A percentile compares a stretch with the other conserved stretches of the same genome.
phyloP scores from a whole-genome alignment of 139 green algal species.

The Chlamydomonas eustigma region DNA sequence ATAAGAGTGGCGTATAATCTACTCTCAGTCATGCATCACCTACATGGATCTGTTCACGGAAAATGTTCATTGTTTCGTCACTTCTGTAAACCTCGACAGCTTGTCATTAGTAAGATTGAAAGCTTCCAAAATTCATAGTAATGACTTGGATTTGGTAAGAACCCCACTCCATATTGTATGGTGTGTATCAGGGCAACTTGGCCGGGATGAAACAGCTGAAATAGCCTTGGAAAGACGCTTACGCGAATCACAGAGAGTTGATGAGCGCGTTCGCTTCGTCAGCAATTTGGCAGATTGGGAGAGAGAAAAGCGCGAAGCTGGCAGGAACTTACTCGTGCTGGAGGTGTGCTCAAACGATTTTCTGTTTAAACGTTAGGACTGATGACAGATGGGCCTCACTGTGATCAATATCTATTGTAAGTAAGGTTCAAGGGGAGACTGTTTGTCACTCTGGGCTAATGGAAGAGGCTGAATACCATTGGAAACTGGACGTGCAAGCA shows the following conservation, averaged over 20 bases:
- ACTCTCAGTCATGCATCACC: too few species aligned
- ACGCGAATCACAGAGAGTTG: constrained; percentile 53
- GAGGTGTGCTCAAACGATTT: constrained; percentile 37
- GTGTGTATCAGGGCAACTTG: background rate
- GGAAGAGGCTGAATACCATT: constrained; percentile 71
- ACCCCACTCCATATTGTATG: too few species aligned
- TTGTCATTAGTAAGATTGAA: too few species aligned
- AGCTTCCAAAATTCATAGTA: too few species aligned
- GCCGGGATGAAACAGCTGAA: constrained; percentile 51
- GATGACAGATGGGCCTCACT: too few species aligned
- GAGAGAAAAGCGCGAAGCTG: constrained; percentile 34
- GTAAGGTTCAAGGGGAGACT: constrained; percentile 38
- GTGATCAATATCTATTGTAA: too few species aligned
- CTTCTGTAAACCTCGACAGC: too few species aligned
- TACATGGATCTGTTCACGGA: too few species aligned
- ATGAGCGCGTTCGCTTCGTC: constrained; percentile 58
- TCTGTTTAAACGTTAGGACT: background rate
- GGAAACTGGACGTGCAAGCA: constrained; percentile 46
- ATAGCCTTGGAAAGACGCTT: constrained; percentile 48
- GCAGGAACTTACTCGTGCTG: constrained; percentile 65
- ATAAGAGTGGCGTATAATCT: too few species aligned
- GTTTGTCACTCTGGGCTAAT: constrained; percentile 67
- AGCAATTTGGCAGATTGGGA: constrained; percentile 40
- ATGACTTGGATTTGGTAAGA: too few species aligned
- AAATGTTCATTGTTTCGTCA: too few species aligned